These are phyloP conservation scores for Alnus glutinosa DNA, from an alignment of 306 rosid genomes.

Conservation along the genomic window DNA sequence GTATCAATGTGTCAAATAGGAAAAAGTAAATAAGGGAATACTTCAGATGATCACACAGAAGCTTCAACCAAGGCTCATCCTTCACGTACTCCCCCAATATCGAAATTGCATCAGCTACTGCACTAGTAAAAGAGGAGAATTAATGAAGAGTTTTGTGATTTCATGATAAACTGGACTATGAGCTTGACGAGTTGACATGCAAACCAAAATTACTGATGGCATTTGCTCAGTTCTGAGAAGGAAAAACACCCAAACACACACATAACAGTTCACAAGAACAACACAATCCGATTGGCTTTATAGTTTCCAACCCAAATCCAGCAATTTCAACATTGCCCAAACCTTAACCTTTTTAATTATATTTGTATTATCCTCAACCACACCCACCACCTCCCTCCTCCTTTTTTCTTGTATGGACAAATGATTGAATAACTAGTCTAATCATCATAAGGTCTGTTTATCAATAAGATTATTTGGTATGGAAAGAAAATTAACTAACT, in stretches of 20 bases:
- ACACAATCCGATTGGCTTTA: background rate
- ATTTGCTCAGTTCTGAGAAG: background rate
- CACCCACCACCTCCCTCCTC: too few species aligned
- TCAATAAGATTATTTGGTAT: background rate
- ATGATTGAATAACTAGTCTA: background rate
- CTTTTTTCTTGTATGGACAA: background rate
- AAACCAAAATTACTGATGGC: constrained; percentile 11
- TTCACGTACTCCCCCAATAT: constrained; percentile 83
- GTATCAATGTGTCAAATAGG: background rate
- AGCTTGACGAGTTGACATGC: constrained; percentile 6
- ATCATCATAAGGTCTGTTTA: background rate
- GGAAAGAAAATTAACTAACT: background rate
- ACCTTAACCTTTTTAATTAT: background rate
- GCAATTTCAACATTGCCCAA: background rate
- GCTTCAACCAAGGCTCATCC: constrained; percentile 85
- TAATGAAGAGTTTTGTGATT: constrained; percentile 18
- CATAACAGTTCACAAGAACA: background rate
- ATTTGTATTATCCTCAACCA: background rate
- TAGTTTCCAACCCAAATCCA: background rate
- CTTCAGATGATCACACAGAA: constrained; percentile 68
- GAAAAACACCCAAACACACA: background rate
- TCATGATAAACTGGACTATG: constrained; percentile 6
- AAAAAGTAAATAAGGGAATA: constrained; percentile 36
- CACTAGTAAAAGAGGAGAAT: constrained; percentile 41
- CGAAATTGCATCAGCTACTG: constrained; percentile 86